These are phyloP conservation scores for Alternaria incomplexa DNA, from an alignment of 2,329 filamentous ascomycete genomes.

Conservation along the genomic window DNA sequence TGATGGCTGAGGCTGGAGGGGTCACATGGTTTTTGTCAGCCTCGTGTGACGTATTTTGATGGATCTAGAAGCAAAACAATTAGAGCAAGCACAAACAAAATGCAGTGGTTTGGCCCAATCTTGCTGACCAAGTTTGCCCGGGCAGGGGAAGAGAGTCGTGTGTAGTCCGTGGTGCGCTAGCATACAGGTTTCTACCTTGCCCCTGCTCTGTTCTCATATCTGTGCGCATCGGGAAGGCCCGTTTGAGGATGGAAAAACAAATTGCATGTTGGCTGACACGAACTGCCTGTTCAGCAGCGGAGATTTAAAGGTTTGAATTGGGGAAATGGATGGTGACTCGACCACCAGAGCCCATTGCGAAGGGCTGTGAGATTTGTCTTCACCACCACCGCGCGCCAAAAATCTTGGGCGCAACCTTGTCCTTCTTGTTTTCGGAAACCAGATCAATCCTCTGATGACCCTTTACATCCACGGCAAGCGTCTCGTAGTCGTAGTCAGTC, in stretches of 20 bases:
- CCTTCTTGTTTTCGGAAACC: conserved; percentile 34
- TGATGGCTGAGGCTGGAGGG: background rate
- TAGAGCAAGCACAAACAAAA: background rate
- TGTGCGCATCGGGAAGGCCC: background rate
- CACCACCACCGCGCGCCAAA: conserved; percentile 48
- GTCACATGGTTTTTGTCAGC: background rate
- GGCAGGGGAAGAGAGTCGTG: background rate
- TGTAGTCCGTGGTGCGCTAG: background rate
- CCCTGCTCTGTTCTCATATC: background rate
- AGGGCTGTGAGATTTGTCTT: background rate
- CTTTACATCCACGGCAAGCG: conserved; percentile 79
- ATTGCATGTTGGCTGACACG: background rate
- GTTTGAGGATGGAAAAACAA: background rate
- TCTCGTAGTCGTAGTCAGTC: conserved; percentile 76
- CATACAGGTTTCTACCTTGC: background rate
- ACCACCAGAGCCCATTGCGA: background rate
- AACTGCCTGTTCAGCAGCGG: background rate
- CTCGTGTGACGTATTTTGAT: background rate
- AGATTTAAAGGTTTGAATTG: background rate
- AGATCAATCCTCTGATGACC: conserved; percentile 61
- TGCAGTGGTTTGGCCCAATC: no score
- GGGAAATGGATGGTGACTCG: background rate
- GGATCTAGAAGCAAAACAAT: background rate
- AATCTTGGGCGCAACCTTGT: conserved; percentile 42
- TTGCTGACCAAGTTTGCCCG: background rate